These are phyloP conservation scores for Brassica cretica DNA, from an alignment of 345 rosid genomes.

Conservation along the genomic window DNA sequence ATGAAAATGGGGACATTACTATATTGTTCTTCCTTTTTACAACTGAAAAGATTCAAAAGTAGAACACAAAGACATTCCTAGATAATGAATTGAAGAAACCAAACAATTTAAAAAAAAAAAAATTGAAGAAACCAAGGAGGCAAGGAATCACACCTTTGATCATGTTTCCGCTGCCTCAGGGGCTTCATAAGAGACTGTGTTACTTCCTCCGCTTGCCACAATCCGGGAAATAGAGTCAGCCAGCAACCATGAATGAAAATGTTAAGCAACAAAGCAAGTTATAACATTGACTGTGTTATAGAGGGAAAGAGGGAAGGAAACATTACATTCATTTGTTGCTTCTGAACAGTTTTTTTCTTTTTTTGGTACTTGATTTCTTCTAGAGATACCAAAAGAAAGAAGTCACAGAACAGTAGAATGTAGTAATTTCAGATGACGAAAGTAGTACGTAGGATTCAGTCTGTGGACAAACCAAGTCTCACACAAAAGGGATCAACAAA, in stretches of 20 bases:
- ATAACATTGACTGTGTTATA: too few relatives aligned
- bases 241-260: neutral
- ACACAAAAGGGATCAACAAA: slow-evolving; percentile 19
- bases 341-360: neutral
- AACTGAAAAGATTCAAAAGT: too few relatives aligned
- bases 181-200: neutral
- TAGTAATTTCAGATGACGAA: neutral
- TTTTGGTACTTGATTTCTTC: neutral
- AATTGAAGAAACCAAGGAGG: too few relatives aligned
- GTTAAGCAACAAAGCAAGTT: neutral
- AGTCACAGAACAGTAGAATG: neutral
- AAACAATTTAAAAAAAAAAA: too few relatives aligned
- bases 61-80: too few relatives aligned
- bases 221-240: neutral
- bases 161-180: neutral
- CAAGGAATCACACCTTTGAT: neutral
- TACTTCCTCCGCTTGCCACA: neutral
- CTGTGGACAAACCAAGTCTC: slow-evolving; percentile 20
- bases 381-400: neutral
- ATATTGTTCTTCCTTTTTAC: too few relatives aligned
- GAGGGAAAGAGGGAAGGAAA: too few relatives aligned
- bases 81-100: neutral
- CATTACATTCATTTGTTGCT: neutral
- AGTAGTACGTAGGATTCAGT: slow-evolving; percentile 15
- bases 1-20: neutral